phyloP scores from a whole-genome alignment of 2,329 filamentous ascomycete species.

The Calonectria henricotiae region DNA sequence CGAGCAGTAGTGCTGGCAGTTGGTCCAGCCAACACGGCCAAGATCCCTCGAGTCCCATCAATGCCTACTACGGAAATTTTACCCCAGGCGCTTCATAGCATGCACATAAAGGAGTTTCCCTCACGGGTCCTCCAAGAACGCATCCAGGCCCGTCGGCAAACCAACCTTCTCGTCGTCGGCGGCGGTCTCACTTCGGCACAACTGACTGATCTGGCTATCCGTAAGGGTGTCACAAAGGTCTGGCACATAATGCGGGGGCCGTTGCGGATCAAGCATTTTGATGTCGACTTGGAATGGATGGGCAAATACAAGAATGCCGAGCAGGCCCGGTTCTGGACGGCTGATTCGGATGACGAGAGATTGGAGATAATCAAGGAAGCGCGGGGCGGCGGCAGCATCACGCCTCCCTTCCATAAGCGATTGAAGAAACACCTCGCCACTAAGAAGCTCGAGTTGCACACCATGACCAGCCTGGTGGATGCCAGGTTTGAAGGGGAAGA shows the following conservation, averaged over 20 bases:
- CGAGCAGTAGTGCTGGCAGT: conserved; percentile 79
- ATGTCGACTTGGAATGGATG: conserved; percentile 84
- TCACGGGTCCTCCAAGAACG: conserved; percentile 68
- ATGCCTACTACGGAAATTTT: conserved; percentile 49
- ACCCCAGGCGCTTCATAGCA: conserved; percentile 74
- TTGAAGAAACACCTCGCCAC: conserved; percentile 73
- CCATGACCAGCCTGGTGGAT: conserved; percentile 70
- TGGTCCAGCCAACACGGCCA: conserved; percentile 77
- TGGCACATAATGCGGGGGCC: conserved; percentile 79
- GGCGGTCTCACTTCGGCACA: conserved; percentile 86
- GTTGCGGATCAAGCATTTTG: conserved; percentile 80
- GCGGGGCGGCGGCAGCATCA: conserved; percentile 84
- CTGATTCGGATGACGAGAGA: conserved; percentile 80
- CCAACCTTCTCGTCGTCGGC: conserved; percentile 80
- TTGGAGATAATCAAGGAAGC: conserved; percentile 77
- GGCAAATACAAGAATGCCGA: conserved; percentile 86
- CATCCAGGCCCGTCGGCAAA: conserved; percentile 67
- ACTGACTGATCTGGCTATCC: conserved; percentile 77
- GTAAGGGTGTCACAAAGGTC: conserved; percentile 77
- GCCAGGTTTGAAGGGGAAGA: conserved; percentile 67
- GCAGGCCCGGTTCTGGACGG: conserved; percentile 84
- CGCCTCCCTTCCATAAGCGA: conserved; percentile 77
- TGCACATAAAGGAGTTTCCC: conserved; percentile 75
- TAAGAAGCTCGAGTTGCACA: conserved; percentile 70
- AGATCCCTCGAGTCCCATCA: conserved; percentile 61